Evolutionary conservation across 805 yeast genomes (phyloP).

Genomic region (Cyberlindnera nakhonratchasimensis): DNA sequence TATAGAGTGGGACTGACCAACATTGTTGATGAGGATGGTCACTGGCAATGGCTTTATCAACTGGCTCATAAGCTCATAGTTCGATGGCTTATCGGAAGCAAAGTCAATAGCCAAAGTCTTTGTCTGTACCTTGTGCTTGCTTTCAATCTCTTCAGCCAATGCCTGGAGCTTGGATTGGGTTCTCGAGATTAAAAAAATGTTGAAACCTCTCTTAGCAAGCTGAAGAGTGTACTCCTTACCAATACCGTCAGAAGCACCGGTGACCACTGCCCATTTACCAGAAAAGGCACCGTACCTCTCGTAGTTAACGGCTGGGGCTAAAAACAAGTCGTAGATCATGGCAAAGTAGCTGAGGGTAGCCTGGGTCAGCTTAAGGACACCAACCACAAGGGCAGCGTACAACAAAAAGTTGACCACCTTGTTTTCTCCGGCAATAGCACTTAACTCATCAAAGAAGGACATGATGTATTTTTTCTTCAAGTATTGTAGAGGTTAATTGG

Average conservation of each 20-base stretch:
- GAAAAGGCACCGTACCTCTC: constrained; percentile 68
- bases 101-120: constrained; percentile 76
- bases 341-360: constrained; percentile 47
- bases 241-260: constrained; percentile 97
- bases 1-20: constrained; percentile 90
- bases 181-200: constrained; percentile 79
- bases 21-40: constrained; percentile 82
- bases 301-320: constrained; percentile 58
- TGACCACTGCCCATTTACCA: constrained; percentile 88
- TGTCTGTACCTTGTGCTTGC: constrained; percentile 59
- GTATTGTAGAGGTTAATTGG: neutral
- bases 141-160: constrained; percentile 58
- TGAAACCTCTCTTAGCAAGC: constrained; percentile 81
- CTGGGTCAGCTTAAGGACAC: constrained; percentile 56
- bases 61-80: constrained; percentile 50
- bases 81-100: constrained; percentile 53
- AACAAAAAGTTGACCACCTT: constrained; percentile 25
- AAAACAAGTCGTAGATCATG: constrained; percentile 56
- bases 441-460: constrained; percentile 17
- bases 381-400: constrained; percentile 50
- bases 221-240: constrained; percentile 90
- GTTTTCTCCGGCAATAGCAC: constrained; percentile 10
- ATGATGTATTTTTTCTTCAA: constrained; percentile 2
- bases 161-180: constrained; percentile 71
- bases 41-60: constrained; percentile 53